These are phyloP conservation scores for Harringtonia lauricola DNA, from an alignment of 2,329 filamentous ascomycete genomes.

Conservation along the genomic window DNA sequence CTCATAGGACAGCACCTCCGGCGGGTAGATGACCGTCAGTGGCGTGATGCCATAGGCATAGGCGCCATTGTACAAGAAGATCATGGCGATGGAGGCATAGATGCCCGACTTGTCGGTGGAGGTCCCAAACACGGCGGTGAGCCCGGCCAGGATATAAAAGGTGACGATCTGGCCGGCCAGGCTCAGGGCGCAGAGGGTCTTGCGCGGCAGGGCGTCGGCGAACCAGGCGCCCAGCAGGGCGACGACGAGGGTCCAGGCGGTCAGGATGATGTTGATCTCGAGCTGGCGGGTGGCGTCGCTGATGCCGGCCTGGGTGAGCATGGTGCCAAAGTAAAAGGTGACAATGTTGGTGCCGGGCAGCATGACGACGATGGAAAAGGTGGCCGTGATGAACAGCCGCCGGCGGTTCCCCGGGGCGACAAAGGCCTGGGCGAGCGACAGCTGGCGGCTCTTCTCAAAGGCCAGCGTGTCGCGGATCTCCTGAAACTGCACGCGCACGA, in stretches of 20 bases:
- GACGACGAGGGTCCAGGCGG: constrained; percentile 1
- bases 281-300: constrained; percentile 4
- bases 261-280: constrained; percentile 7
- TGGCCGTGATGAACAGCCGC: neutral
- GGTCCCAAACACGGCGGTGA: constrained; percentile 1
- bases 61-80: neutral
- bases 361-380: neutral
- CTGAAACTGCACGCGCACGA: neutral
- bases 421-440: neutral
- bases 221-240: neutral
- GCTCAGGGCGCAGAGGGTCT: constrained; percentile 3
- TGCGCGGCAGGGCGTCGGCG: neutral
- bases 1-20: neutral
- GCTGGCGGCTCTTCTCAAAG: neutral
- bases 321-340: constrained; percentile 1
- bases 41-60: neutral
- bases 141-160: constrained; percentile 2
- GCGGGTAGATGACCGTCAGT: neutral
- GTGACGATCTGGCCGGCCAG: constrained; percentile 2
- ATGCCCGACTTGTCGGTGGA: neutral
- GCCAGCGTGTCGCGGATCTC: neutral
- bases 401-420: neutral
- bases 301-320: constrained; percentile 4
- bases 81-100: neutral
- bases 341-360: neutral